Percentiles rank a stretch among this genome's conserved stretches.
These are phyloP conservation scores for Stachybotrys echinatus DNA, from an alignment of 2,329 filamentous ascomycete species.

Conservation along the genomic window DNA sequence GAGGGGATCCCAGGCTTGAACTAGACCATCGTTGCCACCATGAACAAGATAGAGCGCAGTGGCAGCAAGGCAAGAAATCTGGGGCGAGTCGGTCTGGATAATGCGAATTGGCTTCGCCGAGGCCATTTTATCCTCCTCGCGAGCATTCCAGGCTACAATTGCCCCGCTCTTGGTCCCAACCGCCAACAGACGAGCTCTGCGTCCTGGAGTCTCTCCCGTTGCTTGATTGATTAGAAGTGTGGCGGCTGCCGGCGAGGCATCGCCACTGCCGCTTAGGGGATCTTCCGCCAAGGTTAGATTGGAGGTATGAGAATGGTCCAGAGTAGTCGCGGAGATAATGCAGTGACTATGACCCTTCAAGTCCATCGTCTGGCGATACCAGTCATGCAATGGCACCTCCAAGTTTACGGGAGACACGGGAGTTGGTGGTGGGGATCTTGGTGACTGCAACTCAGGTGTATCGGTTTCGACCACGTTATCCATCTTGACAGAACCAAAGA, in stretches of 20 bases:
- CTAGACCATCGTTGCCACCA: constrained; percentile 89
- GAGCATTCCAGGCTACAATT: constrained; percentile 82
- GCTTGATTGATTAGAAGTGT: constrained; percentile 34
- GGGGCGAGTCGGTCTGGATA: constrained; percentile 85
- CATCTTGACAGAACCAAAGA: constrained; percentile 19
- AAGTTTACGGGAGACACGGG: constrained; percentile 11
- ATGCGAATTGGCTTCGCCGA: constrained; percentile 66
- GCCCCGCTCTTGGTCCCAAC: constrained; percentile 73
- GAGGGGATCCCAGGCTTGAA: constrained; percentile 95
- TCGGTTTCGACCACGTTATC: constrained; percentile 1
- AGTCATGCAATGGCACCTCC: constrained; percentile 20
- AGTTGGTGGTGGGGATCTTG: constrained; percentile 14
- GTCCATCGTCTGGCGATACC: constrained; percentile 19
- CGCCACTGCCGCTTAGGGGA: constrained; percentile 45
- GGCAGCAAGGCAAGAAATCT: constrained; percentile 76
- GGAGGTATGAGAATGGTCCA: constrained; percentile 73
- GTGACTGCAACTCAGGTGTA: constrained; percentile 13
- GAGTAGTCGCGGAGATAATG: constrained; percentile 62
- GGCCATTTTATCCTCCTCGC: constrained; percentile 44
- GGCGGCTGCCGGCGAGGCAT: constrained; percentile 44
- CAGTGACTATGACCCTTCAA: constrained; percentile 55
- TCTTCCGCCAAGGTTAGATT: constrained; percentile 72
- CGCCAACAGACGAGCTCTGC: constrained; percentile 74
- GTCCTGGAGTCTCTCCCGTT: constrained; percentile 68
- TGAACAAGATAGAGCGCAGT: constrained; percentile 86